A percentile compares a stretch with the other conserved stretches of the same genome.
phyloP scores from a whole-genome alignment of 805 yeast genomes.

The Ogataea kodamae region DNA sequence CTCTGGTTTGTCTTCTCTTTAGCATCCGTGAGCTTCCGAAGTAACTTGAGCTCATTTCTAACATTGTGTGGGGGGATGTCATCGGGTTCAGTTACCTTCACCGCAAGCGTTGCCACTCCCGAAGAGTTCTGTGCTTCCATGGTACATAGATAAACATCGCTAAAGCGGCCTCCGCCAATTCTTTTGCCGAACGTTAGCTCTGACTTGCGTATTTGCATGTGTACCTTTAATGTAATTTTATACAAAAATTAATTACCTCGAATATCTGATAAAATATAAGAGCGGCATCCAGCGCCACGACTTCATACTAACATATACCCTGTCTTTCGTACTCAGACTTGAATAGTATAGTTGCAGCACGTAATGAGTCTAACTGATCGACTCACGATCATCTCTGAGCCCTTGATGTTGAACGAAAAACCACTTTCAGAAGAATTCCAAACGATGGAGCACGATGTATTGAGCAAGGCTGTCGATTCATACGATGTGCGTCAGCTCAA shows the following conservation, averaged over 20 bases:
- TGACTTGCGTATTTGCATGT: constrained; percentile 14
- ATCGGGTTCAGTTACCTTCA: constrained; percentile 47
- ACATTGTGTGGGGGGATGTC: constrained; percentile 53
- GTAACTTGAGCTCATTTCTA: constrained; percentile 41
- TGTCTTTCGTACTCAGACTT: too few species aligned
- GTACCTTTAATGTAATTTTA: too few species aligned
- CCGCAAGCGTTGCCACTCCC: constrained; percentile 32
- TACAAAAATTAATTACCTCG: too few species aligned
- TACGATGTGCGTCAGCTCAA: constrained; percentile 30
- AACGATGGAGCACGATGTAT: constrained; percentile 36
- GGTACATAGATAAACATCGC: constrained; percentile 34
- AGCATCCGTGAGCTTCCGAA: constrained; percentile 23
- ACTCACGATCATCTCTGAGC: constrained; percentile 48
- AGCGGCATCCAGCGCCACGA: too few species aligned
- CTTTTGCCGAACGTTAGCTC: constrained; percentile 21
- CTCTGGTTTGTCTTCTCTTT: background rate
- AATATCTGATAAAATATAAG: too few species aligned
- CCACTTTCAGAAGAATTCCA: constrained; percentile 40
- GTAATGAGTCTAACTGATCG: constrained; percentile 35
- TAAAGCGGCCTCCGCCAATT: constrained; percentile 43
- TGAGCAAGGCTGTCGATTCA: constrained; percentile 36
- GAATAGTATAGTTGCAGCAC: too few species aligned
- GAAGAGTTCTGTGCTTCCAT: constrained; percentile 2
- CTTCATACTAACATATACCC: too few species aligned
- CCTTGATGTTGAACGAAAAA: constrained; percentile 42